Base-by-base conservation (phyloP, 1,284 basidiomycete species). In the Athelia psychrophila region DNA sequence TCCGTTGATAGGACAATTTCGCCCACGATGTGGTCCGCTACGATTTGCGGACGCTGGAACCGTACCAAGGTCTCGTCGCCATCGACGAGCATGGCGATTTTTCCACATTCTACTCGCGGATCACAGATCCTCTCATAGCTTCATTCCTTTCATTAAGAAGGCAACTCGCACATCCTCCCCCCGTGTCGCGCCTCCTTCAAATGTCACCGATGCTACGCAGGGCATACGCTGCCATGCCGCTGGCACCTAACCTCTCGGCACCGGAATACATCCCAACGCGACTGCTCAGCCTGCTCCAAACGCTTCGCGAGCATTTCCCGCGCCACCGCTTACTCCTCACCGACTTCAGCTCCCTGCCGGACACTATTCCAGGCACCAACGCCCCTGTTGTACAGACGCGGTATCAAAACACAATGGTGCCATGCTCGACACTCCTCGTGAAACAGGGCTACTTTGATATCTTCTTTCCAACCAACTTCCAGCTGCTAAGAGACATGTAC, bases 381-480 rank as follows among this genome's bases (percentile, higher is more conserved):
- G 92, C 91, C 0, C 97, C 97, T 6, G 97, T 99, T 19, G 97
- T 99, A 22, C 97, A 99, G 73, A 99, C 97, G 18, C 83, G 94
- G 48, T 88, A 90, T 64, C 81, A 82, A 32, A 89, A 88, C 53
- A 80, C 80, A 47, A 96, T 93, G 69, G 86, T 98, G 3, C 90
- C 97, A 2, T 95, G 93, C 60, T 79, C 87, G 54, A 98, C 93
- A 16, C 83, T 98, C 55, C 82, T 96, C 59, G 97, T 99, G 52
- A 86, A 89, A 58, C 97, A 93, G 64, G 97, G 97, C 12, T 96
- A 86, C 73, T 99, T 99, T 69, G 97, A 99, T 71, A 99, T 99
- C 58, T 95, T 99, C 77, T 99, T 99, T 76, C 97, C 97, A 2
- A 99, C 96, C 6, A 76, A 95, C 65, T 99, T 99, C 60, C 81